Conservation (phyloP, 108 stramenopile genomes). For the Skeletonema grethae region DNA sequence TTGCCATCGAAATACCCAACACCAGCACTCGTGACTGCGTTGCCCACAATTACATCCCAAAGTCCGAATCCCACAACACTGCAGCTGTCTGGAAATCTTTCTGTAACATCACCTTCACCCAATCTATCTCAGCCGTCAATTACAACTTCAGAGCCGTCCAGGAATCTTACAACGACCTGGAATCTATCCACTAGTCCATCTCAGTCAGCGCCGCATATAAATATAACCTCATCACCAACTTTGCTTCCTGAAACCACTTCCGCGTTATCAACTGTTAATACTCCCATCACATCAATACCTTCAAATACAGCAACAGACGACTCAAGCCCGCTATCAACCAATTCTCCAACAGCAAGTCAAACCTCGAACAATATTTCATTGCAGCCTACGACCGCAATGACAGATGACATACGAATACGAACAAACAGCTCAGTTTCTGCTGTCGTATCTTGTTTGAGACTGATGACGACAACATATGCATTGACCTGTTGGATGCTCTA, state of each 20-base stretch:
- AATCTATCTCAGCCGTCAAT: neutral
- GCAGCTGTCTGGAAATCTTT: neutral
- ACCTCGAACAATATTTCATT: neutral
- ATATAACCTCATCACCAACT: neutral
- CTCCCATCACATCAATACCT: neutral
- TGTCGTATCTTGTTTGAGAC: neutral
- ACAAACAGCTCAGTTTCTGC: neutral
- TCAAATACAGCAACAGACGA: neutral
- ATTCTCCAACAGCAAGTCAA: neutral
- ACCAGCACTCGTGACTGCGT: neutral
- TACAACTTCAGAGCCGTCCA: neutral
- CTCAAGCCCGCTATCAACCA: neutral
- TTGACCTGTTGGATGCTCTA: neutral
- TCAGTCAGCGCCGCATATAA: neutral
- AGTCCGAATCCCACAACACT: neutral
- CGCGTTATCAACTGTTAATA: too few relatives aligned
- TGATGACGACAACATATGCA: neutral
- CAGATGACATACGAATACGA: neutral
- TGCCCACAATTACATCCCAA: neutral
- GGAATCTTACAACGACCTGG: neutral
- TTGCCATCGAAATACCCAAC: conserved; percentile 12
- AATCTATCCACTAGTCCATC: neutral
- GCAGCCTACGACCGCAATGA: neutral
- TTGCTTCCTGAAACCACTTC: neutral
- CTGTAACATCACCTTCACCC: neutral